Percentiles rank a stretch among this genome's conserved stretches.
Evolutionary conservation across 106 monocot genomes (phyloP).

Genomic region (Dactylorhiza incarnata): DNA sequence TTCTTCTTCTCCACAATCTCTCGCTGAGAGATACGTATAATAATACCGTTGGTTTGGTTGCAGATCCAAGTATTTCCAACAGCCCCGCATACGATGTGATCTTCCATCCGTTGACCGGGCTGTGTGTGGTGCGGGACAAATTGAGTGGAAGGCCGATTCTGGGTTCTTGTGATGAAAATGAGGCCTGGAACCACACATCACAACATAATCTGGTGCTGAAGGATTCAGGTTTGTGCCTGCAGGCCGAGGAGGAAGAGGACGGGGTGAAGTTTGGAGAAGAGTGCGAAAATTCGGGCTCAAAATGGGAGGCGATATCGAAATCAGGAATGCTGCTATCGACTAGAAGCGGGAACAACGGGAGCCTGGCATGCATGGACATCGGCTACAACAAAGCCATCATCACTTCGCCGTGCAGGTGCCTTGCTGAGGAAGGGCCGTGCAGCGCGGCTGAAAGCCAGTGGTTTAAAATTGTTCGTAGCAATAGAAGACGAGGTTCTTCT

Average conservation of each 20-base stretch:
- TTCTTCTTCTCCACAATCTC: background rate
- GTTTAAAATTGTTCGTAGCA: conserved; percentile 73
- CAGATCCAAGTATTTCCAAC: conserved; percentile 25
- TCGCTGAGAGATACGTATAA: background rate
- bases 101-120: conserved; percentile 45
- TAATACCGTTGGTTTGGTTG: background rate
- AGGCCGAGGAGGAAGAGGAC: conserved; percentile 24
- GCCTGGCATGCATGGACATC: conserved; percentile 50
- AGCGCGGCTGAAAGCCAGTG: conserved; percentile 58
- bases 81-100: conserved; percentile 17
- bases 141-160: conserved; percentile 1
- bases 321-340: conserved; percentile 69
- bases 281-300: conserved; percentile 28
- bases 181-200: conserved; percentile 35
- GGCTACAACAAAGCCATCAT: conserved; percentile 19
- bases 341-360: conserved; percentile 13
- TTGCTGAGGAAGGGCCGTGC: conserved; percentile 36
- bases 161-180: conserved; percentile 25
- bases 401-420: conserved; percentile 60
- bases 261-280: conserved; percentile 22
- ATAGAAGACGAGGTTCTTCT: conserved; percentile 5
- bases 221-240: conserved; percentile 33
- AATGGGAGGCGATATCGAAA: conserved; percentile 56
- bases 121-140: conserved; percentile 17
- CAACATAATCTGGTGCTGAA: conserved; percentile 21